A percentile compares a stretch with the other conserved stretches of the same genome.
Evolutionary conservation across 176 grass and related monocot genomes (phyloP).

Genomic region (Eragrostis curvula): DNA sequence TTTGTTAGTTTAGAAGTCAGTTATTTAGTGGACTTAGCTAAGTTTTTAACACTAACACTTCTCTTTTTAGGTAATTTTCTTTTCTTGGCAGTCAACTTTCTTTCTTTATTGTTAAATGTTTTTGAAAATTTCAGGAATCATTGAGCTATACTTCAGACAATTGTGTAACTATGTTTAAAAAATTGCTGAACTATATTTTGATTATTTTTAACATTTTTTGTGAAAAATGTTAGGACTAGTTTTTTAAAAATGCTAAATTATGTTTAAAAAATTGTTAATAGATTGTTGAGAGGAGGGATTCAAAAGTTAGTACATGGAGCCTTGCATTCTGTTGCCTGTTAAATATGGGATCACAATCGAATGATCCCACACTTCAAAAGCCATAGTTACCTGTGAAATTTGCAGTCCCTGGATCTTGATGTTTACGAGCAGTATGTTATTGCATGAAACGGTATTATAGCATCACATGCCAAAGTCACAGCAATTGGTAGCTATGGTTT

Average conservation of each 20-base stretch:
- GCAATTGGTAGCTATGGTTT: not conserved
- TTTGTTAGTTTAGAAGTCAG: not conserved
- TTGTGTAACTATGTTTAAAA: not conserved
- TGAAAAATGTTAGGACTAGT: not conserved
- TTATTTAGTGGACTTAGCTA: not conserved
- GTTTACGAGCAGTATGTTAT: not conserved
- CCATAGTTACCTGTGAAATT: not conserved
- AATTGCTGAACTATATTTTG: not conserved
- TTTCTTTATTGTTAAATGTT: not conserved
- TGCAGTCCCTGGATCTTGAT: not conserved
- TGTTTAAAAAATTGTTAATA: not conserved
- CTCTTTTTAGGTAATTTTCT: not conserved
- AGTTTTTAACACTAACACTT: not conserved
- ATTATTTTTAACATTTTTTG: not conserved
- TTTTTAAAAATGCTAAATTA: not conserved
- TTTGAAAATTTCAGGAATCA: not conserved
- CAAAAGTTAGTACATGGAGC: not conserved
- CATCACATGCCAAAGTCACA: not conserved
- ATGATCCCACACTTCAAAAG: not conserved
- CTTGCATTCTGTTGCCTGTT: not conserved
- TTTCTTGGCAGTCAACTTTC: constrained; percentile 1
- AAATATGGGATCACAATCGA: not conserved
- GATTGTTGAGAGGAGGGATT: not conserved
- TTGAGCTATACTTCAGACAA: not conserved
- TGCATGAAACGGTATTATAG: not conserved